phyloP scores from a whole-genome alignment of 2,329 filamentous ascomycete genomes.

The Stagonosporopsis tanaceti region DNA sequence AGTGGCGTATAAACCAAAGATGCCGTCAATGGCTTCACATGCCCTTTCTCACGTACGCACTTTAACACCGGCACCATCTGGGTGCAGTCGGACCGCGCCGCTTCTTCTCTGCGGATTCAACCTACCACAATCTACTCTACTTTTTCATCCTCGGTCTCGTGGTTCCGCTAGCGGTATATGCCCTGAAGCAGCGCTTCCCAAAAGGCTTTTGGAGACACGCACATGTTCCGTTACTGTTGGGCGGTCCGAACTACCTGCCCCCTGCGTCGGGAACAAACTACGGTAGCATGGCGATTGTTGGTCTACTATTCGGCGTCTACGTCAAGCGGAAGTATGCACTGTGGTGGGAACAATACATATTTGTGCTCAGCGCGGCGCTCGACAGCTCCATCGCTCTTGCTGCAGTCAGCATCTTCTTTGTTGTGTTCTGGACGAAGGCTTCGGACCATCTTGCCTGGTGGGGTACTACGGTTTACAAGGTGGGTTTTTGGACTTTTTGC shows the following conservation, averaged over 20 bases:
- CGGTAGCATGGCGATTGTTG: conserved; percentile 4
- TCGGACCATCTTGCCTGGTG: neutral
- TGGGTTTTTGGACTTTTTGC: neutral
- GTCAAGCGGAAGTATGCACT: neutral
- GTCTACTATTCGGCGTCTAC: neutral
- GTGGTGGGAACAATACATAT: conserved; percentile 1
- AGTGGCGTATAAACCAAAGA: neutral
- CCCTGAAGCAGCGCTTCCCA: neutral
- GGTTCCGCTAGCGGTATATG: neutral
- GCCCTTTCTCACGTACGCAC: conserved; percentile 3
- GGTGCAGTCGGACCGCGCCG: conserved; percentile 2
- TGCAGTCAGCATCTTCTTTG: conserved; percentile 5
- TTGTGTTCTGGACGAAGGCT: conserved; percentile 5
- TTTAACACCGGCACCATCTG: conserved; percentile 9
- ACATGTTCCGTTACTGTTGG: conserved; percentile 1
- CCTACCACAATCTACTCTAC: neutral
- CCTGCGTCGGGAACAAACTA: conserved; percentile 4
- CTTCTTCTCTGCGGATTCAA: neutral
- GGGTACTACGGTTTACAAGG: conserved; percentile 3
- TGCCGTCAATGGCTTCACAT: conserved; percentile 3
- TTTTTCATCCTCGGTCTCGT: conserved; percentile 3
- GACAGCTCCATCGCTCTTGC: conserved; percentile 6
- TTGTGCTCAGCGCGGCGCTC: conserved; percentile 3
- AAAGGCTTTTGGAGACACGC: conserved; percentile 1
- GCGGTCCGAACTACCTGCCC: neutral